A percentile compares a stretch with the other conserved stretches of the same genome.
Conservation (phyloP, 345 rosid genomes). For the Rhodomyrtus tomentosa region DNA sequence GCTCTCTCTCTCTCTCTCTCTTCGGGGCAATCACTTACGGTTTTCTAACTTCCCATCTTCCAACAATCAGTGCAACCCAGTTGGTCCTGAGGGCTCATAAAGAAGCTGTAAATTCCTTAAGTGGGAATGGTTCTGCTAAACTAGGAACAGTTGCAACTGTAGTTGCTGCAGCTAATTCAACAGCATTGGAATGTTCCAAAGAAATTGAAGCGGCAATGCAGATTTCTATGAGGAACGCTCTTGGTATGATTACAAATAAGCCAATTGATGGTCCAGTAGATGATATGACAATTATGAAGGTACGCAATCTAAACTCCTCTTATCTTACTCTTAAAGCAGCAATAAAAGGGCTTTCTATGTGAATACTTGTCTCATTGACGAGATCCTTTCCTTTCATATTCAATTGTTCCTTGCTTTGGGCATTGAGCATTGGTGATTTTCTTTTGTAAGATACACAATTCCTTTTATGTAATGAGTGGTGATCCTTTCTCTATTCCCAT, state of each 20-base stretch:
- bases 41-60: background rate
- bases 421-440: background rate
- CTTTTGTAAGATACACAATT: background rate
- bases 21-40: background rate
- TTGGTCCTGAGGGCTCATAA: slow-evolving; percentile 90
- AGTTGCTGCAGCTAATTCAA: slow-evolving; percentile 98
- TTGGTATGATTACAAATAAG: slow-evolving; percentile 50
- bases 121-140: slow-evolving; percentile 83
- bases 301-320: slow-evolving; percentile 1
- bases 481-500: background rate
- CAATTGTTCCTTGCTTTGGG: background rate
- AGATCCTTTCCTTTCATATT: background rate
- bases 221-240: slow-evolving; percentile 83
- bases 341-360: background rate
- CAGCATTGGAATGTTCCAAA: slow-evolving; percentile 84
- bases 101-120: slow-evolving; percentile 90
- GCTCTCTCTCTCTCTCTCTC: background rate
- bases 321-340: background rate
- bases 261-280: slow-evolving; percentile 81
- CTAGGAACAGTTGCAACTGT: slow-evolving; percentile 91
- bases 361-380: background rate
- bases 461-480: background rate
- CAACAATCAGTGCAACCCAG: slow-evolving; percentile 62
- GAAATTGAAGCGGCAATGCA: slow-evolving; percentile 99
- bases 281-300: slow-evolving; percentile 94